Evolutionary conservation across 2,329 filamentous ascomycete genomes (phyloP).

Genomic region (Stemphylium beticola): DNA sequence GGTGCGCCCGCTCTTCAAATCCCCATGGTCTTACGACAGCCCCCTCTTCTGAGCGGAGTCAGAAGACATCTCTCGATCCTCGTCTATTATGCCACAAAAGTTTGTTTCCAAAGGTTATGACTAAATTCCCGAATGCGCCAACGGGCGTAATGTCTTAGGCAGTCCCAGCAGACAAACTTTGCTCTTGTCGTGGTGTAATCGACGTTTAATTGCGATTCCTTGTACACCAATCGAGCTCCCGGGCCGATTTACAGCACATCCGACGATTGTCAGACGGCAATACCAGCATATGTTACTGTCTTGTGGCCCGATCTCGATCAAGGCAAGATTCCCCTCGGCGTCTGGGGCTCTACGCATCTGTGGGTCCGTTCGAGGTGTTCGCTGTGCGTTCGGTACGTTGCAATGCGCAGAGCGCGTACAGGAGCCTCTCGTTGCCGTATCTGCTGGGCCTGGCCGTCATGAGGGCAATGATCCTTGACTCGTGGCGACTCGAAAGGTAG

Average conservation of each 20-base stretch:
- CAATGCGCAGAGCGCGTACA: neutral
- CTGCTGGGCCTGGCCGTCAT: neutral
- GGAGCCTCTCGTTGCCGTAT: neutral
- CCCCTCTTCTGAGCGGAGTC: constrained; percentile 1
- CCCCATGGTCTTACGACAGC: neutral
- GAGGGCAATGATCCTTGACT: neutral
- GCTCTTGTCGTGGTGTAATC: neutral
- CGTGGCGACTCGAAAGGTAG: neutral
- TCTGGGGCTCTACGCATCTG: neutral
- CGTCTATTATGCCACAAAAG: neutral
- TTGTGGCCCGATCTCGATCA: constrained; percentile 11
- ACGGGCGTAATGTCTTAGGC: neutral
- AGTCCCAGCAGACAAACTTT: neutral
- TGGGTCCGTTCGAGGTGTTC: neutral
- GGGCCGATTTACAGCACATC: constrained; percentile 14
- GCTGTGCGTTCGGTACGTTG: neutral
- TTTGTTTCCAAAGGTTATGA: neutral
- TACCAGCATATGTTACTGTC: constrained; percentile 17
- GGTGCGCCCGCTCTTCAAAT: constrained; percentile 24
- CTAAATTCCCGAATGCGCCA: neutral
- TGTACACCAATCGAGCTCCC: constrained; percentile 12
- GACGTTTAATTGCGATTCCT: neutral
- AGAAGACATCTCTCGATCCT: constrained; percentile 5
- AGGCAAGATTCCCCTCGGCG: neutral
- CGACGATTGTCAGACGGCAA: constrained; percentile 15